phyloP scores from a whole-genome alignment of 768 basidiomycete genomes.

The Myochromella boudieri region DNA sequence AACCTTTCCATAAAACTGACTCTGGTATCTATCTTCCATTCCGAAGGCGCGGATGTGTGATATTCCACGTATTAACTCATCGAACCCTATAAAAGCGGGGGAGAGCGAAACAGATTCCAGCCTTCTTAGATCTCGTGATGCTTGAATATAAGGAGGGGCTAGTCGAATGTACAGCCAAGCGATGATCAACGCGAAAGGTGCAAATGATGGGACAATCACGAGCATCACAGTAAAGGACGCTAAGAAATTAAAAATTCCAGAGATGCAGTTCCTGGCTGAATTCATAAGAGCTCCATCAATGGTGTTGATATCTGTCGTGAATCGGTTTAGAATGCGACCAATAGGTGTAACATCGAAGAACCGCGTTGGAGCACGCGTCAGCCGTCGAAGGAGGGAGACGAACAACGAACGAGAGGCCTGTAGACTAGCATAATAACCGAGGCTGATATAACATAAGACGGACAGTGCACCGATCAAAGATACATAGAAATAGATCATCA shows the following conservation, averaged over 20 bases:
- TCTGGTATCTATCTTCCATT: constrained; percentile 67
- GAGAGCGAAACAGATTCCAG: constrained; percentile 67
- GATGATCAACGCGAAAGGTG: constrained; percentile 65
- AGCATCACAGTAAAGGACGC: constrained; percentile 66
- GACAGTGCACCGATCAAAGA: constrained; percentile 57
- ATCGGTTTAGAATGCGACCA: constrained; percentile 78
- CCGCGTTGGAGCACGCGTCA: constrained; percentile 62
- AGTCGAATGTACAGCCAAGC: constrained; percentile 68
- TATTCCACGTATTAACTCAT: constrained; percentile 67
- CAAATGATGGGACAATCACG: constrained; percentile 60
- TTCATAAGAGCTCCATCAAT: constrained; percentile 64
- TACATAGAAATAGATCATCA: constrained; percentile 62
- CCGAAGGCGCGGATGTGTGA: constrained; percentile 70
- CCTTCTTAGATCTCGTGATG: constrained; percentile 66
- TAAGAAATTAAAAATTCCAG: constrained; percentile 59
- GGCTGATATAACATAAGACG: constrained; percentile 52
- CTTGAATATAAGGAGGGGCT: constrained; percentile 57
- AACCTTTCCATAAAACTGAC: constrained; percentile 59
- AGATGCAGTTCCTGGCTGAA: constrained; percentile 54
- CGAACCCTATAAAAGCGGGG: constrained; percentile 73
- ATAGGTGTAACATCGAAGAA: constrained; percentile 78
- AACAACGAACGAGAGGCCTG: constrained; percentile 67
- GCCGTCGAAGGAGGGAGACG: constrained; percentile 46
- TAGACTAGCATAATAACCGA: constrained; percentile 70
- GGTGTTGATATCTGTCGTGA: constrained; percentile 74